Conservation (phyloP, 139 green algal genomes). For the Tetradesmus obliquus region DNA sequence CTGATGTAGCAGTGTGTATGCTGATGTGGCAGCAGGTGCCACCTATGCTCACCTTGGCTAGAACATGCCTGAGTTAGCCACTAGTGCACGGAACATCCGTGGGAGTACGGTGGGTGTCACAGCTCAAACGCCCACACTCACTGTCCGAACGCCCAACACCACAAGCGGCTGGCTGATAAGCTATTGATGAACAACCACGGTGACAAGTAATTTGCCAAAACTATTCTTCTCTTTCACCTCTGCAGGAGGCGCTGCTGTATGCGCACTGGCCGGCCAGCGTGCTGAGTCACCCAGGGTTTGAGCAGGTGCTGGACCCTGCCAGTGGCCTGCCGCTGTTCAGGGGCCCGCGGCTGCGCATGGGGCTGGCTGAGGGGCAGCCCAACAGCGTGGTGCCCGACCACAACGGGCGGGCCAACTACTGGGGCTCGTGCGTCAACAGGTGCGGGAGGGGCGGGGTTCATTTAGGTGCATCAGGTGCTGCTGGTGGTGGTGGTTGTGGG, state of each 20-base stretch:
- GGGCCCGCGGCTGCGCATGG: constrained; percentile 59
- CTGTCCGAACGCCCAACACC: no score
- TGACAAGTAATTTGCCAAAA: no score
- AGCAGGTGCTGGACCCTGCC: not conserved
- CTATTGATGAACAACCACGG: no score
- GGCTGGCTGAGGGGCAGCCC: constrained; percentile 57
- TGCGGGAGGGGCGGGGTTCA: constrained; percentile 6
- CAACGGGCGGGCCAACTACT: constrained; percentile 62
- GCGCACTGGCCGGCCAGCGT: constrained; percentile 50
- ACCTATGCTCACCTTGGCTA: no score
- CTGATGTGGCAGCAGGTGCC: not conserved
- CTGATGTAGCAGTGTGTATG: not conserved
- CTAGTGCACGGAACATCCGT: no score
- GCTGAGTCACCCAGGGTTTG: constrained; percentile 30
- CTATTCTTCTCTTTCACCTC: no score
- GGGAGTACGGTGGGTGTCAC: no score
- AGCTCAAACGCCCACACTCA: no score
- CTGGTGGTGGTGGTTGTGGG: no score
- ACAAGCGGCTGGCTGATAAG: no score
- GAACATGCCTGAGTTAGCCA: no score
- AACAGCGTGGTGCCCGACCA: constrained; percentile 63
- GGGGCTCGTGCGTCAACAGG: constrained; percentile 49
- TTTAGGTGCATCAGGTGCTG: not conserved
- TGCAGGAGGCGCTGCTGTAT: constrained; percentile 59
- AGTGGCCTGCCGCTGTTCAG: constrained; percentile 47